Evolutionary conservation across 2,329 filamentous ascomycete species (phyloP).

Genomic region (Xylaria hypoxylon): DNA sequence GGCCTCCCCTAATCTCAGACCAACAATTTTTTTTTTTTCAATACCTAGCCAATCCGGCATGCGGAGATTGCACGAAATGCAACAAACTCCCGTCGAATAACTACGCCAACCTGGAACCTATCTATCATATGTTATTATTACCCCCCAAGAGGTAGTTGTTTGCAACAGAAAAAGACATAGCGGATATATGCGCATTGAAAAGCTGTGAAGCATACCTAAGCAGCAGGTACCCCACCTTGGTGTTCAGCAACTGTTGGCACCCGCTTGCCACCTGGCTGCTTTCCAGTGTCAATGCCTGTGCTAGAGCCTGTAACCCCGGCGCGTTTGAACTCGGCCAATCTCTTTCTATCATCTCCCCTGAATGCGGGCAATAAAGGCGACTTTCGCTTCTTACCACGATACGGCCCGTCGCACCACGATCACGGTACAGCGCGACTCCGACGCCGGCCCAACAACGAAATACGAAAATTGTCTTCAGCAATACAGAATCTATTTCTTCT

Average conservation of each 20-base stretch:
- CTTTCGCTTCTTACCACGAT: slow-evolving; percentile 21
- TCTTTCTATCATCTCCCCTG: slow-evolving; percentile 35
- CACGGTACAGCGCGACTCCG: slow-evolving; percentile 16
- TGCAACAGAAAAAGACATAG: neutral
- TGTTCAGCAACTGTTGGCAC: slow-evolving; percentile 16
- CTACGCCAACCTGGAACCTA: neutral
- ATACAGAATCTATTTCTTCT: neutral
- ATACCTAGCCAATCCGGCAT: neutral
- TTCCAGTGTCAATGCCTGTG: slow-evolving; percentile 33
- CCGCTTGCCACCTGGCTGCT: slow-evolving; percentile 28
- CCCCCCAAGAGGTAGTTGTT: neutral
- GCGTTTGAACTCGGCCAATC: slow-evolving; percentile 40
- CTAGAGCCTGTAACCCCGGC: slow-evolving; percentile 26
- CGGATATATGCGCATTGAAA: neutral
- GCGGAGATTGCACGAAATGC: slow-evolving; percentile 18
- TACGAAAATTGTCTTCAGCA: neutral
- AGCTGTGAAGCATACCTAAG: slow-evolving; percentile 5
- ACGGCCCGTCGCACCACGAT: slow-evolving; percentile 15
- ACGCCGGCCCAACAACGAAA: neutral
- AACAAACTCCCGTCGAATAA: neutral
- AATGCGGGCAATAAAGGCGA: slow-evolving; percentile 29
- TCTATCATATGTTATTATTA: neutral
- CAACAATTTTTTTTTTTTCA: slow-evolving; percentile 4
- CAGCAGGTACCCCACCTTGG: neutral
- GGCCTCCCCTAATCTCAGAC: slow-evolving; percentile 7